These are phyloP conservation scores for Neopestalotiopsis sp. DNA, from an alignment of 2,329 filamentous ascomycete genomes.

Conservation along the genomic window DNA sequence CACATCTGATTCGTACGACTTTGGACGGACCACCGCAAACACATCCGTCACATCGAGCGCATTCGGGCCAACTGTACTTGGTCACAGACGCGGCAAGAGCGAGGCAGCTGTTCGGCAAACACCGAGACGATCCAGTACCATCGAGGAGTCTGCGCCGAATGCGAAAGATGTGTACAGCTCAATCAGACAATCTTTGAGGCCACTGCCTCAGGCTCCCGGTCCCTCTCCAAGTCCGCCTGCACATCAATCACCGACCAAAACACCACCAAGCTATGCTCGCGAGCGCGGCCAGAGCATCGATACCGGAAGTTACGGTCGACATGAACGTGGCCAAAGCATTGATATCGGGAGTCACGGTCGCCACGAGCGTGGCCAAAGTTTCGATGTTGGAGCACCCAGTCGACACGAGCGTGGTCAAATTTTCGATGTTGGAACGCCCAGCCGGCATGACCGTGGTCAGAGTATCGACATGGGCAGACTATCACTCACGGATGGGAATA, in stretches of 20 bases:
- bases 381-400: slow-evolving; percentile 20
- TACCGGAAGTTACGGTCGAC: slow-evolving; percentile 45
- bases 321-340: slow-evolving; percentile 58
- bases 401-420: slow-evolving; percentile 56
- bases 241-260: slow-evolving; percentile 29
- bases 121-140: slow-evolving; percentile 51
- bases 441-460: slow-evolving; percentile 61
- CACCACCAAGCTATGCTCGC: slow-evolving; percentile 23
- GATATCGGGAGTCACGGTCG: slow-evolving; percentile 14
- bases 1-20: slow-evolving; percentile 56
- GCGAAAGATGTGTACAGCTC: slow-evolving; percentile 73
- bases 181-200: slow-evolving; percentile 77
- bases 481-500: slow-evolving; percentile 45
- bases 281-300: slow-evolving; percentile 29
- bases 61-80: slow-evolving; percentile 47
- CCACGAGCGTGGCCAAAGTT: slow-evolving; percentile 30
- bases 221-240: slow-evolving; percentile 51
- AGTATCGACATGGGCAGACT: slow-evolving; percentile 18
- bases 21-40: slow-evolving; percentile 70
- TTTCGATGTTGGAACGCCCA: slow-evolving; percentile 17
- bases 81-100: slow-evolving; percentile 78
- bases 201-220: slow-evolving; percentile 70
- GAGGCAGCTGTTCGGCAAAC: slow-evolving; percentile 65
- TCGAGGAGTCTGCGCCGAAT: slow-evolving; percentile 46
- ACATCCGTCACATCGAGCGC: slow-evolving; percentile 70